These are phyloP conservation scores for Suillus cothurnatus DNA, from an alignment of 768 basidiomycete species.

Conservation along the genomic window DNA sequence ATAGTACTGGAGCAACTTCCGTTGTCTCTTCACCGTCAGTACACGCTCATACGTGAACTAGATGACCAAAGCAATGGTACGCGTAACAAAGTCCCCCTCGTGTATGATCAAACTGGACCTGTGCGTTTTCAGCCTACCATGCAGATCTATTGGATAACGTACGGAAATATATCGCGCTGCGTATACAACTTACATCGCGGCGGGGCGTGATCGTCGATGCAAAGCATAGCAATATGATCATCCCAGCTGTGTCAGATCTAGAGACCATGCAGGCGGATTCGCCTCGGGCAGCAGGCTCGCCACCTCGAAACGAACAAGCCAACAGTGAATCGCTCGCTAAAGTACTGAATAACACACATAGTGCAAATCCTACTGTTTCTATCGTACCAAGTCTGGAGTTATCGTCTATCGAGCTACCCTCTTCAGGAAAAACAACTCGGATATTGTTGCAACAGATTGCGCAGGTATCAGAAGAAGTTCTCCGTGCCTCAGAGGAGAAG, in stretches of 20 bases:
- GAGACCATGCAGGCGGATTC: constrained; percentile 5
- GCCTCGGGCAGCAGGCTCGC: constrained; percentile 6
- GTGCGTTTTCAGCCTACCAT: constrained; percentile 37
- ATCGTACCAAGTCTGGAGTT: constrained; percentile 1
- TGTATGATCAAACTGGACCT: constrained; percentile 11
- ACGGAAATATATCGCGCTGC: constrained; percentile 47
- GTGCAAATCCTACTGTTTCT: not conserved
- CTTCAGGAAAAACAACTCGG: constrained; percentile 40
- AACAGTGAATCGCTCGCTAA: not conserved
- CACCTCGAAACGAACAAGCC: constrained; percentile 5
- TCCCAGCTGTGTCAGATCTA: not conserved
- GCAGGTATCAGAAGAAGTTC: constrained; percentile 56
- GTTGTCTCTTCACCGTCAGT: constrained; percentile 69
- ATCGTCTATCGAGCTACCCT: not conserved
- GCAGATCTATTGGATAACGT: constrained; percentile 46
- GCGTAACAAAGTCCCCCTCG: constrained; percentile 15
- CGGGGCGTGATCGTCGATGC: not conserved
- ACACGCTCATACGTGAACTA: constrained; percentile 69
- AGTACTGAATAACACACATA: not conserved
- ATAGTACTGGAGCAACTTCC: constrained; percentile 81
- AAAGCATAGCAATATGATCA: not conserved
- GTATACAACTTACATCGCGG: constrained; percentile 28
- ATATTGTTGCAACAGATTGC: constrained; percentile 61
- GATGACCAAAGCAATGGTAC: constrained; percentile 66
- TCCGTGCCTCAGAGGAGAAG: constrained; percentile 75